These are phyloP conservation scores for Mycena vitilis DNA, from an alignment of 768 basidiomycete genomes.

Conservation along the genomic window DNA sequence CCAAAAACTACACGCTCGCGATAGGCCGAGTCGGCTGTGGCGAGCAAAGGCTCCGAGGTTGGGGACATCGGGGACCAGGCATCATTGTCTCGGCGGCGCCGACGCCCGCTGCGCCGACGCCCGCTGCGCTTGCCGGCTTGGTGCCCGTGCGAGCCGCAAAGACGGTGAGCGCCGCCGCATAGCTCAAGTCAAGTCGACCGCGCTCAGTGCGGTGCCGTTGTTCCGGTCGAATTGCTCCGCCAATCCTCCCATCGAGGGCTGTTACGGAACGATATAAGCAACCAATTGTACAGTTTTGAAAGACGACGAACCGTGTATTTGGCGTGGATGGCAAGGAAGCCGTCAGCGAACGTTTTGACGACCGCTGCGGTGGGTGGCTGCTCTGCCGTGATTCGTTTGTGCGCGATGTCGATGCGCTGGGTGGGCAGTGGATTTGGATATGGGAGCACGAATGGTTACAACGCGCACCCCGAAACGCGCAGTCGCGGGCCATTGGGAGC, in stretches of 20 bases:
- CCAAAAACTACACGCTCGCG: conserved; percentile 30
- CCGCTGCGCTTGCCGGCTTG: conserved; percentile 66
- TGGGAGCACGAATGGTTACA: conserved; percentile 37
- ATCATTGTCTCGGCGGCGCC: conserved; percentile 31
- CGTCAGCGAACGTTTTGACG: conserved; percentile 73
- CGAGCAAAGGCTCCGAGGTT: conserved; percentile 28
- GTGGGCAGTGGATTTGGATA: conserved; percentile 7
- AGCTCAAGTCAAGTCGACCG: conserved; percentile 80
- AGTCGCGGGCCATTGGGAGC: conserved; percentile 55
- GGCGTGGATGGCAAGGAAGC: conserved; percentile 66
- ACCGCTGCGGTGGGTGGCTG: conserved; percentile 44
- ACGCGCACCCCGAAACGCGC: conserved; percentile 51
- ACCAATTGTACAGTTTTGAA: too few relatives aligned
- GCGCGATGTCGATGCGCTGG: conserved; percentile 5
- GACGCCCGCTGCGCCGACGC: conserved; percentile 72
- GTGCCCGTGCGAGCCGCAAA: conserved; percentile 63
- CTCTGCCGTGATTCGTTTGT: neutral
- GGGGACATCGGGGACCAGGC: conserved; percentile 32
- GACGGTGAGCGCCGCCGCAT: conserved; percentile 73
- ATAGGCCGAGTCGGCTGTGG: conserved; percentile 26
- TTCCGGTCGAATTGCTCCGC: conserved; percentile 70
- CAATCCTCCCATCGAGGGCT: conserved; percentile 66
- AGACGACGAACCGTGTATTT: conserved; percentile 58
- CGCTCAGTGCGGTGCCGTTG: conserved; percentile 66
- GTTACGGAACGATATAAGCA: neutral